Evolutionary conservation across 2,329 filamentous ascomycete genomes (phyloP).

Genomic region (Cladosporium sp.): DNA sequence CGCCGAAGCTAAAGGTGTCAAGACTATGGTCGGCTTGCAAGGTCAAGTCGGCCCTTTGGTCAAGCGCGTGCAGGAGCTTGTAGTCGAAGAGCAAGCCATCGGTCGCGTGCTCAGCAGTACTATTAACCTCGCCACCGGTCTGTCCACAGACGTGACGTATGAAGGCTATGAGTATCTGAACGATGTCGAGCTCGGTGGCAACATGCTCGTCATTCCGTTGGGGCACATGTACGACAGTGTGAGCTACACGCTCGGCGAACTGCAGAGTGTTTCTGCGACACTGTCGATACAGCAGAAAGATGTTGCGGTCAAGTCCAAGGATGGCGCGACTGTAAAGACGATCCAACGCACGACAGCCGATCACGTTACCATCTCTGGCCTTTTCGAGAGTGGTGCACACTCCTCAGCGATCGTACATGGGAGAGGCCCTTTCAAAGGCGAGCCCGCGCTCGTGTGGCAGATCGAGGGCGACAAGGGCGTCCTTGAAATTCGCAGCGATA

Average conservation of each 20-base stretch:
- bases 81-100: conserved; percentile 41
- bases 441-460: conserved; percentile 52
- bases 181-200: conserved; percentile 49
- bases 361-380: conserved; percentile 45
- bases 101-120: conserved; percentile 45
- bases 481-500: conserved; percentile 37
- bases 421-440: conserved; percentile 53
- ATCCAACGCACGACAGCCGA: conserved; percentile 51
- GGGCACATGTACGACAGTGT: conserved; percentile 51
- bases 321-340: conserved; percentile 38
- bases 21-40: conserved; percentile 54
- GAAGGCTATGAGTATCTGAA: conserved; percentile 51
- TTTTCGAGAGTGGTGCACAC: conserved; percentile 43
- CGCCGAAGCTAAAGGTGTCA: conserved; percentile 44
- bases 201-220: conserved; percentile 45
- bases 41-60: conserved; percentile 45
- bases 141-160: conserved; percentile 29
- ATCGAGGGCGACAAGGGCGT: conserved; percentile 52
- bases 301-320: conserved; percentile 40
- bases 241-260: conserved; percentile 16
- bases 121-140: conserved; percentile 37
- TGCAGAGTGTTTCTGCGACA: conserved; percentile 40
- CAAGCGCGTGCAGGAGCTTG: conserved; percentile 46
- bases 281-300: conserved; percentile 51
- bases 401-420: conserved; percentile 51